These are phyloP conservation scores for Neopestalotiopsis sp. DNA, from an alignment of 2,329 filamentous ascomycete genomes.

Conservation along the genomic window DNA sequence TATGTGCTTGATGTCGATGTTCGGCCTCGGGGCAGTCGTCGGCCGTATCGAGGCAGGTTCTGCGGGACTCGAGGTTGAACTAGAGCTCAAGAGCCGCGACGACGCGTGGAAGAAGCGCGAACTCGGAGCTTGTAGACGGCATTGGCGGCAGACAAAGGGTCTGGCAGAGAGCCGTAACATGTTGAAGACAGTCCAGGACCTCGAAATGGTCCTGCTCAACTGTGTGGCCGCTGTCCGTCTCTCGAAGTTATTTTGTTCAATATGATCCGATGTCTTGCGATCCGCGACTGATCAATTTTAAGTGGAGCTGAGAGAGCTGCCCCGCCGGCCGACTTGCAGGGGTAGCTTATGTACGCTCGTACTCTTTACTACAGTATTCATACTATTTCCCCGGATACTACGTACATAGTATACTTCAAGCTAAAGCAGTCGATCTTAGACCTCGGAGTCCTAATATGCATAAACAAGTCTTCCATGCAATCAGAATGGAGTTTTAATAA, in stretches of 20 bases:
- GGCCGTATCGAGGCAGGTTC: conserved; percentile 54
- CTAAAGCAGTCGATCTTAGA: not conserved
- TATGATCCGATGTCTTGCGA: conserved; percentile 2
- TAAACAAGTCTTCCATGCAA: too few relatives aligned
- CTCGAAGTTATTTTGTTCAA: not conserved
- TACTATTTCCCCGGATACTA: not conserved
- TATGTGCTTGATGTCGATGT: conserved; percentile 87
- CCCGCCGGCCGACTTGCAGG: conserved; percentile 30
- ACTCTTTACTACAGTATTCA: not conserved
- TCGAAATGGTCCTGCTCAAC: not conserved
- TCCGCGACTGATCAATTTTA: conserved; percentile 1
- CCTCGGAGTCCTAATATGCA: too few relatives aligned
- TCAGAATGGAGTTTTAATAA: too few relatives aligned
- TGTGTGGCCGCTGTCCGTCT: not conserved
- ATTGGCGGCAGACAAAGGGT: conserved; percentile 33
- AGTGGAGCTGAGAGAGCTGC: conserved; percentile 24
- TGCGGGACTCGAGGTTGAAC: conserved; percentile 16
- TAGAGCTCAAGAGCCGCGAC: conserved; percentile 26
- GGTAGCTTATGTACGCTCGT: conserved; percentile 22
- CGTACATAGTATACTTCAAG: not conserved
- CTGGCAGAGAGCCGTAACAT: conserved; percentile 28
- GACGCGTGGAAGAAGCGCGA: conserved; percentile 26
- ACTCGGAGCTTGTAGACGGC: conserved; percentile 29
- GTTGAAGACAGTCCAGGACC: not conserved
- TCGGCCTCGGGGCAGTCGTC: conserved; percentile 77